Percentiles rank a stretch among this genome's conserved stretches.
Conservation (phyloP, 169 alveolate genomes). For the Cryptosporidium felis region DNA sequence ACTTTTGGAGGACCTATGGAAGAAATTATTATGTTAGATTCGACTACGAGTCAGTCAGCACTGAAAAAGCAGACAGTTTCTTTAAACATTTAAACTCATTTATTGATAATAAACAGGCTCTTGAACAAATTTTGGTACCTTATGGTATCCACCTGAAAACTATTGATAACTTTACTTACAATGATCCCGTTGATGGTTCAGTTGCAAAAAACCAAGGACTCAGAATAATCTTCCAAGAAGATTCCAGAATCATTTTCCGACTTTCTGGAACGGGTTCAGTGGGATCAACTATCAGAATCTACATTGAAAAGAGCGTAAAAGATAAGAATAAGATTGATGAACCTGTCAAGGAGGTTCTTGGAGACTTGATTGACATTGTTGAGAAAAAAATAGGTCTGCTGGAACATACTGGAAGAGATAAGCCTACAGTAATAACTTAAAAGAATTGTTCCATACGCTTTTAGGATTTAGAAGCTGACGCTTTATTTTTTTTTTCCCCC, state of each 20-base stretch:
- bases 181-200: conserved; percentile 94
- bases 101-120: not conserved
- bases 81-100: conserved; percentile 79
- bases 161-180: conserved; percentile 86
- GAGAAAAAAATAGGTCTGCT: conserved; percentile 7
- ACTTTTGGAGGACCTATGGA: conserved; percentile 91
- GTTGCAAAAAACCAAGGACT: conserved; percentile 91
- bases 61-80: conserved; percentile 86
- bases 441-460: not conserved
- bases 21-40: conserved; percentile 92
- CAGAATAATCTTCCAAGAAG: conserved; percentile 86
- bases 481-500: too few species aligned
- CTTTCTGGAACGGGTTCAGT: conserved; percentile 89
- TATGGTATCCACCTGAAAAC: not conserved
- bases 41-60: conserved; percentile 86
- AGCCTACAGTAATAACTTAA: conserved; percentile 73
- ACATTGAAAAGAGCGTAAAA: conserved; percentile 86
- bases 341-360: conserved; percentile 7
- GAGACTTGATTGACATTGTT: conserved; percentile 64
- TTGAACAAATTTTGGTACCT: conserved; percentile 1
- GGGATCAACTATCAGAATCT: conserved; percentile 94
- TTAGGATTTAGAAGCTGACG: too few species aligned
- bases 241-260: conserved; percentile 88
- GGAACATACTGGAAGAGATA: conserved; percentile 68
- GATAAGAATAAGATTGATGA: conserved; percentile 36